Evolutionary conservation across 805 yeast genomes (phyloP).

Genomic region (Candida krabiensis): DNA sequence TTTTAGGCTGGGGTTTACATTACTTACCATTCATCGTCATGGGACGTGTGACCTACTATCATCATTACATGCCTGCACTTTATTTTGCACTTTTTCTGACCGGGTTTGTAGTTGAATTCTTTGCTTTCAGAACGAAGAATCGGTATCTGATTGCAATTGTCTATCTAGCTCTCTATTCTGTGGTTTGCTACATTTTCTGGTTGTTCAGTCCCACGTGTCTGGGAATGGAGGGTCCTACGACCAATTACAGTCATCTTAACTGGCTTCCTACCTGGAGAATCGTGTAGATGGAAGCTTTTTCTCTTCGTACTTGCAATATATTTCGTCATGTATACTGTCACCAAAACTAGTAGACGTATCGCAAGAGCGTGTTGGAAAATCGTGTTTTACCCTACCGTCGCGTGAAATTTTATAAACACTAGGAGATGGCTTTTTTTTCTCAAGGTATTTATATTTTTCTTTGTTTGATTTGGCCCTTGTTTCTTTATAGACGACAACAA

Average conservation of each 20-base stretch:
- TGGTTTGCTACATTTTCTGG: conserved; percentile 55
- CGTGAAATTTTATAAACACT: too few species aligned
- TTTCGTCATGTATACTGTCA: too few species aligned
- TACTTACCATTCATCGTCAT: conserved; percentile 72
- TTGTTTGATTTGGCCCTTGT: too few species aligned
- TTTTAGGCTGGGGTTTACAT: conserved; percentile 81
- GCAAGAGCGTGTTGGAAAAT: background rate
- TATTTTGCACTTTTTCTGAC: conserved; percentile 68
- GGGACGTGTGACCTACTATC: conserved; percentile 87
- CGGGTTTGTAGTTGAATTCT: conserved; percentile 52
- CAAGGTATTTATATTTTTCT: too few species aligned
- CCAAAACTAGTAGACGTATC: too few species aligned
- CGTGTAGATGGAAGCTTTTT: too few species aligned
- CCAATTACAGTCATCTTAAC: conserved; percentile 42
- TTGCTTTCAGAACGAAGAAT: conserved; percentile 32
- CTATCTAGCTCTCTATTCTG: conserved; percentile 40
- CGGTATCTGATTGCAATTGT: conserved; percentile 28
- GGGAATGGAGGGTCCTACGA: conserved; percentile 59
- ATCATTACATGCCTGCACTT: conserved; percentile 81
- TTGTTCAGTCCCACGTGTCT: conserved; percentile 60
- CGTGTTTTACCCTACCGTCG: too few species aligned
- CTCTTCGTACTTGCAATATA: too few species aligned
- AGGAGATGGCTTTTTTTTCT: too few species aligned
- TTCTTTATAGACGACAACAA: too few species aligned
- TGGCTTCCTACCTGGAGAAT: conserved; percentile 37